A percentile compares a stretch with the other conserved stretches of the same genome.
Conservation (phyloP, 805 yeast genomes). For the Metschnikowia sp. region DNA sequence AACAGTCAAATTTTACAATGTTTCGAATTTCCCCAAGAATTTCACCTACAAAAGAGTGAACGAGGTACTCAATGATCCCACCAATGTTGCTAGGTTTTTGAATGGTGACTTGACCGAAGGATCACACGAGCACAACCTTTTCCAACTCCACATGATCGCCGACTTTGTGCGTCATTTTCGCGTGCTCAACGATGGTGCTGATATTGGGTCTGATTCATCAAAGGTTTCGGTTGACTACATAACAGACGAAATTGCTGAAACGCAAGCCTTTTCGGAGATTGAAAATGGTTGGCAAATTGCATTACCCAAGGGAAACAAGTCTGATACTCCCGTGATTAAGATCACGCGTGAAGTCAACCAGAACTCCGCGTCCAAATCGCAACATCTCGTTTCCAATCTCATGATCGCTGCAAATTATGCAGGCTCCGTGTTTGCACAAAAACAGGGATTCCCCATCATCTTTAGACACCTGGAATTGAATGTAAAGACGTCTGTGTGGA, state of each 20-base stretch:
- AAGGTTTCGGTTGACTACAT: slow-evolving; percentile 16
- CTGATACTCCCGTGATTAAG: slow-evolving; percentile 10
- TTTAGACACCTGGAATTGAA: slow-evolving; percentile 39
- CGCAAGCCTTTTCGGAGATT: slow-evolving; percentile 3
- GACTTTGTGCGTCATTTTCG: slow-evolving; percentile 24
- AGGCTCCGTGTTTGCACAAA: slow-evolving; percentile 46
- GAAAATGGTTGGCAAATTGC: slow-evolving; percentile 13
- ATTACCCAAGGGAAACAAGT: slow-evolving; percentile 1
- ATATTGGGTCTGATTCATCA: slow-evolving; percentile 15
- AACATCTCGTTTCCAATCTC: slow-evolving; percentile 69
- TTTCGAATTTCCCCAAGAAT: slow-evolving; percentile 29
- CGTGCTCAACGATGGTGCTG: slow-evolving; percentile 23
- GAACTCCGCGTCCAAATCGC: slow-evolving; percentile 43
- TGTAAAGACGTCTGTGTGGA: slow-evolving; percentile 19
- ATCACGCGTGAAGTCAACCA: slow-evolving; percentile 15
- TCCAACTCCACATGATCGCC: slow-evolving; percentile 27
- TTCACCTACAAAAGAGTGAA: slow-evolving; percentile 67
- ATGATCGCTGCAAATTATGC: slow-evolving; percentile 80
- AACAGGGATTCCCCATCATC: slow-evolving; percentile 49
- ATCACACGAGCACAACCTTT: slow-evolving; percentile 25
- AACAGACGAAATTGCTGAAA: neutral
- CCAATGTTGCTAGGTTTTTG: slow-evolving; percentile 10
- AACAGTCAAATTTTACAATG: slow-evolving; percentile 25
- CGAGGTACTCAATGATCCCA: slow-evolving; percentile 35
- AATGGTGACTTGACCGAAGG: slow-evolving; percentile 10